phyloP scores from a whole-genome alignment of 768 basidiomycete genomes.

The Podaxis sp. region DNA sequence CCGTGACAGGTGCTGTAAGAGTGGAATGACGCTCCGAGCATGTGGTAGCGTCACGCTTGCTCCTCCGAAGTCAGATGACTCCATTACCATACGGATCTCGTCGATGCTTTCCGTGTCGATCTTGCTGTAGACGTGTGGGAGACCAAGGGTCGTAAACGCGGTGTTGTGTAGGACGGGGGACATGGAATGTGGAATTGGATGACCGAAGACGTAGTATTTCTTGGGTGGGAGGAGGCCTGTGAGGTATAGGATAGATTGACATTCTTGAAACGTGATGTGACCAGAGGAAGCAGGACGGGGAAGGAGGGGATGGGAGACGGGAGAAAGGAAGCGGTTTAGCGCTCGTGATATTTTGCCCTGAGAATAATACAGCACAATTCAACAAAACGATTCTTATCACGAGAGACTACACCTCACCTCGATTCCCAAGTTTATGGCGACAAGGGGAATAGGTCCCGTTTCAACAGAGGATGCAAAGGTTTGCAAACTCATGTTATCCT shows the following conservation, averaged over 20 bases:
- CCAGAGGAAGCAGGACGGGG: constrained; percentile 69
- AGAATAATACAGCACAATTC: too few species aligned
- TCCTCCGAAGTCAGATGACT: constrained; percentile 62
- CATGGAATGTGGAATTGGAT: constrained; percentile 67
- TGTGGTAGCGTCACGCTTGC: constrained; percentile 84
- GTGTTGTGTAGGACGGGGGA: constrained; percentile 79
- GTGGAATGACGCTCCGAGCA: constrained; percentile 68
- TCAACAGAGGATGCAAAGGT: constrained; percentile 47
- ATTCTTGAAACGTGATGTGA: constrained; percentile 67
- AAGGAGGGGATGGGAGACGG: constrained; percentile 72
- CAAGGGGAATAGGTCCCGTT: constrained; percentile 51
- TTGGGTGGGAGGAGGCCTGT: constrained; percentile 59
- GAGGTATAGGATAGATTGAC: constrained; percentile 61
- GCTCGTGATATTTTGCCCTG: constrained; percentile 72
- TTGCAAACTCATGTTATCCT: constrained; percentile 63
- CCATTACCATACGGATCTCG: constrained; percentile 44
- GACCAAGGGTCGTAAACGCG: constrained; percentile 58
- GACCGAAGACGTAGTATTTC: constrained; percentile 68
- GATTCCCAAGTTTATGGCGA: constrained; percentile 78
- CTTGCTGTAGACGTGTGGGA: constrained; percentile 63
- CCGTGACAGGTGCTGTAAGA: constrained; percentile 61
- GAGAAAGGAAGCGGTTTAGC: constrained; percentile 67
- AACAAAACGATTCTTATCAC: neutral
- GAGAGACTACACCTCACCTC: constrained; percentile 20
- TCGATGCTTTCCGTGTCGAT: constrained; percentile 54